phyloP scores from a whole-genome alignment of 1,284 basidiomycete genomes.

The Inonotus hispidus region DNA sequence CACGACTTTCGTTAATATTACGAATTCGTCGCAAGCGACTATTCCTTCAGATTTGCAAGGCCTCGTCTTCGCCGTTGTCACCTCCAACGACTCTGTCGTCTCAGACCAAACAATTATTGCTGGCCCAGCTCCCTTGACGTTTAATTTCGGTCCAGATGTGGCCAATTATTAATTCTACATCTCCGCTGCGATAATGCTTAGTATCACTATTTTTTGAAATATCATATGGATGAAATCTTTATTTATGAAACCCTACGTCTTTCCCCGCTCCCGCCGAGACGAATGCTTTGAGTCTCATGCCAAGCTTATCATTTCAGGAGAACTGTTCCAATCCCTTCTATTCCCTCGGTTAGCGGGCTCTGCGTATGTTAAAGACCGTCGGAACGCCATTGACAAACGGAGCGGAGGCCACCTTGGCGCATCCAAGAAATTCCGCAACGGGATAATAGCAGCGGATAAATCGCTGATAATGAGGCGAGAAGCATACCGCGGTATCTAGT shows the following conservation, averaged over 20 bases:
- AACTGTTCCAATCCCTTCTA: too few relatives aligned
- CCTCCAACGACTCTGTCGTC: slow-evolving; percentile 19
- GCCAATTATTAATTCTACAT: not conserved
- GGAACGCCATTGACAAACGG: not conserved
- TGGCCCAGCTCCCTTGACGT: slow-evolving; percentile 30
- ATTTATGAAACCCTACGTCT: not conserved
- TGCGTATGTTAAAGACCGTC: not conserved
- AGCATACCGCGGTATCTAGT: not conserved
- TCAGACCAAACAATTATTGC: slow-evolving; percentile 31
- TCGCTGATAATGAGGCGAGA: not conserved
- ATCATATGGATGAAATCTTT: too few relatives aligned
- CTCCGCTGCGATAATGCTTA: too few relatives aligned
- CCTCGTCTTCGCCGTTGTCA: slow-evolving; percentile 23
- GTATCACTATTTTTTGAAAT: too few relatives aligned
- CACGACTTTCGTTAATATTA: slow-evolving; percentile 31
- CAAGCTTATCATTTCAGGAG: too few relatives aligned
- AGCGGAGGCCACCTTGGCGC: not conserved
- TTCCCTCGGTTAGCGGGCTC: not conserved
- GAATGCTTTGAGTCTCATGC: too few relatives aligned
- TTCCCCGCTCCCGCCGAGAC: too few relatives aligned
- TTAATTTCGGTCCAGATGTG: slow-evolving; percentile 1
- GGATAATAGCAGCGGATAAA: not conserved
- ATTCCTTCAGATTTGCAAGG: slow-evolving; percentile 24
- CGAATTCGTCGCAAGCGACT: slow-evolving; percentile 25
- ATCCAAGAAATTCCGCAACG: not conserved